Evolutionary conservation across 225 moss, liverwort and hornwort genomes (phyloP).

Genomic region (Climacium dendroides): DNA sequence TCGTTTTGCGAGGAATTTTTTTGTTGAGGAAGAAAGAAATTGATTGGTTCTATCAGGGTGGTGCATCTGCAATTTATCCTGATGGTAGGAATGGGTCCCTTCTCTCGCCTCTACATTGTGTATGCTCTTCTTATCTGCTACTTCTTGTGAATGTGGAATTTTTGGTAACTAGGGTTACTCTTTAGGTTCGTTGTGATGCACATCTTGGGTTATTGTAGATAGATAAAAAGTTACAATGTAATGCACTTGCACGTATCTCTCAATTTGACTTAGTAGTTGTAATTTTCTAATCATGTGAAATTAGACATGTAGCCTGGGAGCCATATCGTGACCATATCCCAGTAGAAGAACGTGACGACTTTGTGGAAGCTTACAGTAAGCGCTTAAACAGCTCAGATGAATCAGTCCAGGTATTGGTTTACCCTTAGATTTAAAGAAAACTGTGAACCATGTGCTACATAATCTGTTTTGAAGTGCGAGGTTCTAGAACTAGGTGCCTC

Average conservation of each 20-base stretch:
- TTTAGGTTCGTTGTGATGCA: background rate
- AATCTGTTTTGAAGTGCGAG: background rate
- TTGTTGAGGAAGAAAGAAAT: constrained; percentile 89
- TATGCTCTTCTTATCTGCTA: background rate
- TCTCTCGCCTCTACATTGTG: background rate
- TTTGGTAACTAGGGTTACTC: background rate
- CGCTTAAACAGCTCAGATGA: constrained; percentile 62
- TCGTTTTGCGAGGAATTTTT: constrained; percentile 85
- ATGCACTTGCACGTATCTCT: background rate
- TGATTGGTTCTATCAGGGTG: constrained; percentile 84
- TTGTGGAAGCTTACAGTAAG: constrained; percentile 75
- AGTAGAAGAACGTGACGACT: constrained; percentile 52
- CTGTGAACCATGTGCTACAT: background rate
- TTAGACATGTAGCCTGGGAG: constrained; percentile 58
- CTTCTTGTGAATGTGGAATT: background rate
- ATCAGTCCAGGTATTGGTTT: constrained; percentile 31
- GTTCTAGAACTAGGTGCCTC: background rate
- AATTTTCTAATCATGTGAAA: background rate
- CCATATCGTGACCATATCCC: constrained; percentile 56
- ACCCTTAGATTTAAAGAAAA: background rate
- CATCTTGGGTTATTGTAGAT: background rate
- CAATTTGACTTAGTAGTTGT: background rate
- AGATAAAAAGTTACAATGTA: background rate
- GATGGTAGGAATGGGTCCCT: constrained; percentile 49
- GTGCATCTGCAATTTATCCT: constrained; percentile 73